phyloP scores from a whole-genome alignment of 805 yeast genomes.

The Pichia gijzeniarum region DNA sequence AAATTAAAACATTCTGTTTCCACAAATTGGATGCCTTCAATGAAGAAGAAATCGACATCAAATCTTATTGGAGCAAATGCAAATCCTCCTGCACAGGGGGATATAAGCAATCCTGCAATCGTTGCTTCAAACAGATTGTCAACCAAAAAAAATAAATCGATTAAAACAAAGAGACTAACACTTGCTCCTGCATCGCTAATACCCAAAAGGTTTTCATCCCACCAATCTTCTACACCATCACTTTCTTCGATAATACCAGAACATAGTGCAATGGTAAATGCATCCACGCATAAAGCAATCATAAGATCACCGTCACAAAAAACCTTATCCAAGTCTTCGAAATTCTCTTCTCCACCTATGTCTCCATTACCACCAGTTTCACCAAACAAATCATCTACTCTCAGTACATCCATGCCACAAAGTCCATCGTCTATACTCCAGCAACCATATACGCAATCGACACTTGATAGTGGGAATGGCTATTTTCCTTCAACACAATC shows the following conservation, averaged over 20 bases:
- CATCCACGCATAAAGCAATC: too few relatives aligned
- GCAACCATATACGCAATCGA: not conserved
- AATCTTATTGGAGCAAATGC: too few relatives aligned
- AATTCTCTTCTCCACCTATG: not conserved
- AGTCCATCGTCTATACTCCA: not conserved
- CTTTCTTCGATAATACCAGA: not conserved
- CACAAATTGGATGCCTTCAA: conserved; percentile 7
- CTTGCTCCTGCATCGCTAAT: conserved; percentile 3
- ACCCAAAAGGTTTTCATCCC: conserved; percentile 4
- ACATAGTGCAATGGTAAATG: too few relatives aligned
- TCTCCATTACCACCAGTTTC: not conserved
- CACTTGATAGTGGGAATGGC: conserved; percentile 3
- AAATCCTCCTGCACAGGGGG: too few relatives aligned
- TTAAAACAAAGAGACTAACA: conserved; percentile 1
- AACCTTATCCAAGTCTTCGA: not conserved
- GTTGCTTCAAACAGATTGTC: too few relatives aligned
- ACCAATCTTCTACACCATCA: not conserved
- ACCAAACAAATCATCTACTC: not conserved
- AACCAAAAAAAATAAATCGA: too few relatives aligned
- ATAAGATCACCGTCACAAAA: not conserved
- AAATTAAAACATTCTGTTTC: conserved; percentile 5
- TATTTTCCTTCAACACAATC: conserved; percentile 11
- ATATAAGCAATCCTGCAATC: too few relatives aligned
- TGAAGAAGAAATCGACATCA: not conserved
- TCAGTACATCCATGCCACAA: not conserved